Conservation (phyloP, 495 filamentous ascomycete genomes). For the Ramalina intermedia region DNA sequence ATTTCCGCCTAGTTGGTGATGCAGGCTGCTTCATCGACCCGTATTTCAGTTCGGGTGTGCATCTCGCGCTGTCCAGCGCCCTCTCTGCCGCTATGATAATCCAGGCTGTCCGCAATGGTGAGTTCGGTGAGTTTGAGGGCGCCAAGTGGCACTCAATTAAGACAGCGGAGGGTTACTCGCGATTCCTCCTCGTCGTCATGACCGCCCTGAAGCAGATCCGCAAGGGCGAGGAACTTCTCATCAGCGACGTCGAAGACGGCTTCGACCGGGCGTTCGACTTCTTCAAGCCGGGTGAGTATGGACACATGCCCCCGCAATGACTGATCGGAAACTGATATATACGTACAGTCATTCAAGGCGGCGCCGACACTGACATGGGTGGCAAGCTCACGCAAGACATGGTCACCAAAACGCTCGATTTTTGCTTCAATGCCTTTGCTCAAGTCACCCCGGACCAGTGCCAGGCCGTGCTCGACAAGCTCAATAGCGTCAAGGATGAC, state of each 20-base stretch:
- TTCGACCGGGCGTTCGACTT: slow-evolving; percentile 31
- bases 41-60: slow-evolving; percentile 30
- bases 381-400: no score
- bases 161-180: slow-evolving; percentile 28
- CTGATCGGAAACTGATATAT: no score
- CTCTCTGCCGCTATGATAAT: slow-evolving; percentile 30
- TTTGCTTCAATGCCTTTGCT: no score
- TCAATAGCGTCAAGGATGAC: no score
- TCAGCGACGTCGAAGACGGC: slow-evolving; percentile 25
- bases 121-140: slow-evolving; percentile 23
- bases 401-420: no score
- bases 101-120: slow-evolving; percentile 10
- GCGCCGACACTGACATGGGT: no score
- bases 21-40: slow-evolving; percentile 30
- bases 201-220: slow-evolving; percentile 31
- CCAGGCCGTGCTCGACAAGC: no score
- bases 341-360: no score
- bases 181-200: slow-evolving; percentile 33
- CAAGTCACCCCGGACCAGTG: no score
- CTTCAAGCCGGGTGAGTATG: slow-evolving; percentile 30
- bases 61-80: slow-evolving; percentile 28
- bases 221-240: slow-evolving; percentile 17
- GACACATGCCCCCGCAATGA: no score
- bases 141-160: slow-evolving; percentile 32
- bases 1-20: slow-evolving; percentile 23